phyloP scores from a whole-genome alignment of 164 flowering plant species.

The Stephania yunnanensis region DNA sequence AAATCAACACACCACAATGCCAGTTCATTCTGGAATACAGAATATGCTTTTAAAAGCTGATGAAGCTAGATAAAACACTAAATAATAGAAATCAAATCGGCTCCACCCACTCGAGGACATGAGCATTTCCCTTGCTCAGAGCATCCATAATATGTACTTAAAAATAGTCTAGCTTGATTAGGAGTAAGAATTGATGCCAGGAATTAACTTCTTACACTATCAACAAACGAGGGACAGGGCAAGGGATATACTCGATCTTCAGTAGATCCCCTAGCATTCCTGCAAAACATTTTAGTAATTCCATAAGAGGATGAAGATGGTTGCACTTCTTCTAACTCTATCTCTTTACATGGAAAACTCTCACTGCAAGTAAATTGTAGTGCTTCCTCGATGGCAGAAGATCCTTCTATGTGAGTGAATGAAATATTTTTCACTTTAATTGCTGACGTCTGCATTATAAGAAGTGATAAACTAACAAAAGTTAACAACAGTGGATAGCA shows the following conservation, averaged over 20 bases:
- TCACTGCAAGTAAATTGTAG: slow-evolving; percentile 78
- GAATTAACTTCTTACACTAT: slow-evolving; percentile 21
- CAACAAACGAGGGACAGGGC: slow-evolving; percentile 42
- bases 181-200: slow-evolving; percentile 13
- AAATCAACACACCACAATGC: too few species aligned
- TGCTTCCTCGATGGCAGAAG: slow-evolving; percentile 76
- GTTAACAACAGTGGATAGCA: neutral
- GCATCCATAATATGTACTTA: neutral
- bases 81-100: too few species aligned
- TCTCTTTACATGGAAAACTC: slow-evolving; percentile 49
- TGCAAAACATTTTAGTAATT: slow-evolving; percentile 52
- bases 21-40: too few species aligned
- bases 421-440: slow-evolving; percentile 57
- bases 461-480: neutral
- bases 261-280: slow-evolving; percentile 67
- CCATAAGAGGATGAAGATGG: slow-evolving; percentile 34
- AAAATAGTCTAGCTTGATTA: slow-evolving; percentile 3
- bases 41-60: too few species aligned
- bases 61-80: too few species aligned
- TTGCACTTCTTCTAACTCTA: slow-evolving; percentile 58
- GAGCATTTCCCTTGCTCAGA: neutral
- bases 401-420: slow-evolving; percentile 55
- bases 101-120: neutral
- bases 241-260: slow-evolving; percentile 51
- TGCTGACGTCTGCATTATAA: slow-evolving; percentile 54